Evolutionary conservation across 305 asterid genomes (phyloP).

Genomic region (Fraxinus greggii): DNA sequence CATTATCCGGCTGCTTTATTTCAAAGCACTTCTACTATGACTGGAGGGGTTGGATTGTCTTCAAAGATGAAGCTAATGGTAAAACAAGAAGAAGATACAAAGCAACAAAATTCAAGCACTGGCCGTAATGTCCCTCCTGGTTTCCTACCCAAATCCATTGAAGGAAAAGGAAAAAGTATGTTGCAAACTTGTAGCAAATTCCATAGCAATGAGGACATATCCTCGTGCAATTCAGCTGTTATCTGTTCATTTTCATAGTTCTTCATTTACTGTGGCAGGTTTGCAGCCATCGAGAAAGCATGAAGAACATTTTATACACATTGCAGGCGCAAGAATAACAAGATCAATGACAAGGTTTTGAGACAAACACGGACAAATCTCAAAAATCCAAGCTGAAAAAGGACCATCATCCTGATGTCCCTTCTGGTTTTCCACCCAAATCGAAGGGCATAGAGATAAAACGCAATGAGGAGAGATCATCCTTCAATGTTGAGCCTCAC

Average conservation of each 20-base stretch:
- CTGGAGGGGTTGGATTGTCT: neutral
- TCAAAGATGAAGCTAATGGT: neutral
- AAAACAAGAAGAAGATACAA: neutral
- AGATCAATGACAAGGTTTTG: neutral
- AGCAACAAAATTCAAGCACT: neutral
- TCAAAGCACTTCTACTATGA: neutral
- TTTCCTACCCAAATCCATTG: conserved; percentile 14
- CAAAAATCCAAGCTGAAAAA: neutral
- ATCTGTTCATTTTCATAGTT: neutral
- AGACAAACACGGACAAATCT: neutral
- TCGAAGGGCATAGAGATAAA: neutral
- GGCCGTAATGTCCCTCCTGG: conserved; percentile 29
- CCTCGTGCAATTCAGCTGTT: neutral
- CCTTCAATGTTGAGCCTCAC: neutral
- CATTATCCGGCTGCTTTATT: neutral
- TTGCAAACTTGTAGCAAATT: neutral
- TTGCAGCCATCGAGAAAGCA: neutral
- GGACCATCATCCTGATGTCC: conserved; percentile 17
- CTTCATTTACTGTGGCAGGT: neutral
- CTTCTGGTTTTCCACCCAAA: conserved; percentile 30
- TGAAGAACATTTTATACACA: neutral
- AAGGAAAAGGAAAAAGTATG: neutral
- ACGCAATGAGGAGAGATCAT: neutral
- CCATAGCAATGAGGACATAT: neutral
- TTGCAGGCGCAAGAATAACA: neutral